Evolutionary conservation across 164 flowering plant species (phyloP), one percentile per base, ranked within the genome.

Genomic region (Chloranthus sessilifolius): DNA sequence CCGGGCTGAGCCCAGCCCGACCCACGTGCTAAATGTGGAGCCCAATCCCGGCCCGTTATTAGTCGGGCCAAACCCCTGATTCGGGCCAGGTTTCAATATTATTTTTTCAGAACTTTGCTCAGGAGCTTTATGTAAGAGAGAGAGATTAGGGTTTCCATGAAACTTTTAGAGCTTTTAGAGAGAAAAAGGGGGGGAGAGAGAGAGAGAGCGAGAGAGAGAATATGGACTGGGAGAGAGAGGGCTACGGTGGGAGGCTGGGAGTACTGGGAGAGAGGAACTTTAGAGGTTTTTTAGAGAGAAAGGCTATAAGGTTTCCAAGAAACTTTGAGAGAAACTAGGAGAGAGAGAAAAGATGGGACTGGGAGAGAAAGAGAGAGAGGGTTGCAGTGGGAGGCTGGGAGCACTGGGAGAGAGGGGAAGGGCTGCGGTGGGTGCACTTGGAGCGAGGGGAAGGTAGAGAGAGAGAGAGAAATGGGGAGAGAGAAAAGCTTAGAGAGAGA

Each of bases 301-400:
- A 33, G 36, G 12, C 10, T 7, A 33, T 33, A n/a, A 33, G 36
- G 36, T 0, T n/a, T n/a, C n/a, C n/a, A n/a, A n/a, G n/a, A n/a
- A n/a, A n/a, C n/a, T n/a, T n/a, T n/a, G n/a, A n/a, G n/a, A n/a
- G n/a, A n/a, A n/a, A n/a, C n/a, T n/a, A n/a, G n/a, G 42, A 38
- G n/a, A 38, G 42, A 38, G 19, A 38, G n/a, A 12, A 7, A 12
- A n/a, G n/a, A 1, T 16, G 45, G n/a, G 42, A 38, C 14, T 7
- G 42, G n/a, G 42, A 38, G 42, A 38, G 42, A 38, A n/a, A 16
- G 42, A 38, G 19, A 38, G 42, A 38, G 19, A 38, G n/a, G n/a
- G 42, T 16, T 21, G 20, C 22, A 42, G 46, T 16, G 46, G 4
- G 46, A 42, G 21, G 12, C 23, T 5, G 46, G 20, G 10, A 23